Base-by-base conservation (phyloP, 257 asterid genomes). In the Craterostigma plantagineum region DNA sequence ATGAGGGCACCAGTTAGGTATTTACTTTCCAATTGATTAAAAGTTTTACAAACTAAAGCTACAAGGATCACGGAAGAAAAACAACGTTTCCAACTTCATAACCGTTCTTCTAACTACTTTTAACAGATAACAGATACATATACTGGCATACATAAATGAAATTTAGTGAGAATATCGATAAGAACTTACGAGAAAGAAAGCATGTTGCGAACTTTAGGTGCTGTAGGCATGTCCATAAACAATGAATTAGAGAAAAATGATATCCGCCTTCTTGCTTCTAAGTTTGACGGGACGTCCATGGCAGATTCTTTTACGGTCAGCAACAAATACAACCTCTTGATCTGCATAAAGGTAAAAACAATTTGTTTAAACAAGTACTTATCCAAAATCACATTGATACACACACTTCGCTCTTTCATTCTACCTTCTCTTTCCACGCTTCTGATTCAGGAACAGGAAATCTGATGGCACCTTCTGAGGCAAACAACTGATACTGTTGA, bases 141-240 rank as follows among this genome's bases (percentile, higher is more conserved):
- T 23, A 6, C 30, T 46, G 14, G 37, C 11, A 14, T 16, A 46
- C 7, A 57, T 2, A 46, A 58, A 52, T 34, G 33, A 57, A 42
- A 16, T 7, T 16, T 18, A 38, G 53, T 35, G 53, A 16, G 34
- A 23, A 15, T 14, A 17, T n/a, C n/a, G 8, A 55, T 51, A 45
- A 49, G 17, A 43, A 82, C 95, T 83, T 68, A 90, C 98, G 93
- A 79, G 90, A 90, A 90, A 14, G 98, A 77, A 41, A 90, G 78
- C 98, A 90, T 90, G 57, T 90, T 90, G 61, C 98, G 95, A 54
- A 90, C 98, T 82, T 82, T 87, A 50, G 95, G 98, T 52, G 98
- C 93, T 10, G 72, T 17, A 48, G 98, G 98, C 98, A 90, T 90
- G 46, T 90, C 92, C 98, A 90, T 90, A 58, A 90, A 90, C 79